phyloP scores from a whole-genome alignment of 306 rosid genomes.

The Malus fusca region DNA sequence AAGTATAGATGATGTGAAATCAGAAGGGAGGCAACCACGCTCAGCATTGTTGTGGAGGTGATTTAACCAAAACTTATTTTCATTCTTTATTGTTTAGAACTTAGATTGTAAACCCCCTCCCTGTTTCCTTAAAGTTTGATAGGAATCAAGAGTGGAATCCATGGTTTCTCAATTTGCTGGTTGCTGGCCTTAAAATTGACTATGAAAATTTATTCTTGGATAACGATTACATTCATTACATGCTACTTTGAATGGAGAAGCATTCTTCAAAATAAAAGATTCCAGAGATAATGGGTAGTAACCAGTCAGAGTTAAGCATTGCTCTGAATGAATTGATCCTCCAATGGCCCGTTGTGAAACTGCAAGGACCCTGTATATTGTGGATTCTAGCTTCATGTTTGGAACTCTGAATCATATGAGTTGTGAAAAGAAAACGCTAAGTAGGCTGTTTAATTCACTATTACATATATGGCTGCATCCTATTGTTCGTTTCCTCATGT shows the following conservation, averaged over 20 bases:
- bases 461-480: background rate
- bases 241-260: background rate
- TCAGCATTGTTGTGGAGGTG: conserved; percentile 94
- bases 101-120: background rate
- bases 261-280: background rate
- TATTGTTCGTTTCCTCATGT: background rate
- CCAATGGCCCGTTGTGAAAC: background rate
- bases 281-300: background rate
- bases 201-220: background rate
- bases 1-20: conserved; percentile 38
- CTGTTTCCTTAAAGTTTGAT: background rate
- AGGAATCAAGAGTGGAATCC: background rate
- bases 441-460: background rate
- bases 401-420: background rate
- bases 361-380: background rate
- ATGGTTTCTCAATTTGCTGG: background rate
- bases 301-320: background rate
- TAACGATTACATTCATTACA: background rate
- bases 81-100: background rate
- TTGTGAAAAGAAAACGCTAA: background rate
- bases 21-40: conserved; percentile 63
- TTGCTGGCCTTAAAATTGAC: background rate
- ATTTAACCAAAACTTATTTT: conserved; percentile 4
- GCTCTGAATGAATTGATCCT: background rate
- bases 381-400: background rate